Base-by-base conservation (phyloP, 2,329 filamentous ascomycete genomes). In the Cordyceps tenuipes region DNA sequence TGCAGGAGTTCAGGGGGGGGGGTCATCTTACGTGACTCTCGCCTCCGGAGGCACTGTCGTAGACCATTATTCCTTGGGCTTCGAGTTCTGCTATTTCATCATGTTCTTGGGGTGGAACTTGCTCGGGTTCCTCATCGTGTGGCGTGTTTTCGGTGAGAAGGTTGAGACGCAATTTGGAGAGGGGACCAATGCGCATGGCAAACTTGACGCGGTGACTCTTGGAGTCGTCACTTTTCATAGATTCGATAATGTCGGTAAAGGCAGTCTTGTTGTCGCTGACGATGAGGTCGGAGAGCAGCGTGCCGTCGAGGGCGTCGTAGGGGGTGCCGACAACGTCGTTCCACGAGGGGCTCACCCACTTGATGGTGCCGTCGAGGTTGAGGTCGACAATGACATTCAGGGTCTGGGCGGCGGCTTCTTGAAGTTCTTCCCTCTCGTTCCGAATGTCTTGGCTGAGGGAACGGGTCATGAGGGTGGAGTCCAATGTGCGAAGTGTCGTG, bases 321-420 rank as follows among this genome's bases (percentile, higher is more conserved):
- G 83, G 77, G 4, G 89, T 93, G 61, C 94, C 94, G 62, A 97
- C 88, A 54, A 99, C 88, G 68, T 97, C 91, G 62, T 85, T 84
- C 94, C 94, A 99, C 17, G 93, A 97, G 13, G 92, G 90, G 72
- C 93, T 97, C 67, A 96, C 92, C 90, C 94, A 99, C 75, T 91
- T 89, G 68, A 99, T 88, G 63, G 85, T 88, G 65, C 91, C 91
- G 70, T 97, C 89, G 60, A 97, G 82, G 69, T 91, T 91, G 65
- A 99, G 81, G 76, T 99, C 93, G 70, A 99, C 82, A 71, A 99
- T 96, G 64, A 96, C 90, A 74, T 97, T 99, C 71, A 96, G 81
- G 23, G 92, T 97, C 77, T 97, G 91, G 75, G 97, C 93, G 55
- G 93, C 94, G 46, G 93, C 94, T 77, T 96, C 90, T 70, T 92